Evolutionary conservation across 2,329 filamentous ascomycete genomes (phyloP).

Genomic region (Atkinsonella hypoxylon): DNA sequence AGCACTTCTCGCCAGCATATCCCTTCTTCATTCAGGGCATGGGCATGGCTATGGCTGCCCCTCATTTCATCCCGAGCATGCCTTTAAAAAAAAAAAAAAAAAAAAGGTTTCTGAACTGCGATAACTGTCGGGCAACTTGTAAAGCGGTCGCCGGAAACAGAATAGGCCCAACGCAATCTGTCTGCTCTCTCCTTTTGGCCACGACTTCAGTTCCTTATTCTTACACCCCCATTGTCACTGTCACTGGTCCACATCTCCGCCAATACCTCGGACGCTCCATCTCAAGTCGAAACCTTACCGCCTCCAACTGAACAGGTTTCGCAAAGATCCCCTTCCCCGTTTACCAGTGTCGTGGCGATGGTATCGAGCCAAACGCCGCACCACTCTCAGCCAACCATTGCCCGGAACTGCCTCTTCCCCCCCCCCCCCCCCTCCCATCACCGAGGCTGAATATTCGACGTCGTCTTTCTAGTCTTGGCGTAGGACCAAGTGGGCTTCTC

Average conservation of each 20-base stretch:
- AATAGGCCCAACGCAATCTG: background rate
- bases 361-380: background rate
- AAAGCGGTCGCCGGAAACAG: conserved; percentile 4
- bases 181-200: background rate
- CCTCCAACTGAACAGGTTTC: conserved; percentile 6
- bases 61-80: too few species aligned
- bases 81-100: too few species aligned
- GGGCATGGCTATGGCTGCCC: too few species aligned
- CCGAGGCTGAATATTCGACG: background rate
- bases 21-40: too few species aligned
- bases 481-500: conserved; percentile 1
- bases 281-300: conserved; percentile 10
- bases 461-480: background rate
- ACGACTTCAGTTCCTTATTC: background rate
- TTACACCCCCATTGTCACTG: background rate
- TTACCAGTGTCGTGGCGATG: background rate
- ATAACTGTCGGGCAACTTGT: too few species aligned
- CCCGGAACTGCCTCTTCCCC: background rate
- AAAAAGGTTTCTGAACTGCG: too few species aligned
- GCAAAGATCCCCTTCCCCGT: background rate
- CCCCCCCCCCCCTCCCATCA: background rate
- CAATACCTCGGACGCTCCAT: background rate
- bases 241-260: background rate
- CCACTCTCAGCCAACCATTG: background rate
- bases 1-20: too few species aligned